A percentile compares a stretch with the other conserved stretches of the same genome.
phyloP scores from a whole-genome alignment of 371 early-diverging fungal species.

The Rhizopus sp. region DNA sequence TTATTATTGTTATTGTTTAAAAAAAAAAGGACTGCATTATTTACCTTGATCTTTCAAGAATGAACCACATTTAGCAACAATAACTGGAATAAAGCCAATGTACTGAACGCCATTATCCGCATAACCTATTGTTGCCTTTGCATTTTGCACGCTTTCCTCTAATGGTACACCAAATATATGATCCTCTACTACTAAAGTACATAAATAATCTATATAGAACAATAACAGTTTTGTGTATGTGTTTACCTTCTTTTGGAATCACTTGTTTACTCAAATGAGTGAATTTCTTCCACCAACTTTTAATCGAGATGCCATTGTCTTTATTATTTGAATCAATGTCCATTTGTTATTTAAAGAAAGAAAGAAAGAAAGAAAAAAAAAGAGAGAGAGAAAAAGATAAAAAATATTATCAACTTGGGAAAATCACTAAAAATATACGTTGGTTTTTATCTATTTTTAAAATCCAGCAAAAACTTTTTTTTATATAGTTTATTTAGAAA shows the following conservation, averaged over 20 bases:
- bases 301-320: slow-evolving; percentile 23
- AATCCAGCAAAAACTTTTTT: neutral
- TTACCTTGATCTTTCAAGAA: slow-evolving; percentile 52
- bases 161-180: slow-evolving; percentile 38
- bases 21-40: neutral
- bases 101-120: slow-evolving; percentile 28
- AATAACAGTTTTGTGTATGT: neutral
- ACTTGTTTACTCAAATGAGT: slow-evolving; percentile 20
- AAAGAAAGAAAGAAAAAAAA: slow-evolving; percentile 4
- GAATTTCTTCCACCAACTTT: slow-evolving; percentile 37
- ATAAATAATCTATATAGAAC: neutral
- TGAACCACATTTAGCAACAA: slow-evolving; percentile 57
- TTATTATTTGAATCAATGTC: slow-evolving; percentile 18
- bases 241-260: slow-evolving; percentile 27
- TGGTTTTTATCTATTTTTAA: slow-evolving; percentile 5
- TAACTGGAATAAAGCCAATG: slow-evolving; percentile 49
- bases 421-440: neutral
- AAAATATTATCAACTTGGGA: neutral
- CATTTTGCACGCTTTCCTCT: slow-evolving; percentile 27
- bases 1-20: neutral
- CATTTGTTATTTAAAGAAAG: slow-evolving; percentile 8
- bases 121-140: slow-evolving; percentile 33
- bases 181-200: slow-evolving; percentile 8
- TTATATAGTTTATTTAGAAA: neutral
- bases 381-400: slow-evolving; percentile 7